Evolutionary conservation across 768 basidiomycete genomes (phyloP).

Genomic region (Phaeotremella fagi): DNA sequence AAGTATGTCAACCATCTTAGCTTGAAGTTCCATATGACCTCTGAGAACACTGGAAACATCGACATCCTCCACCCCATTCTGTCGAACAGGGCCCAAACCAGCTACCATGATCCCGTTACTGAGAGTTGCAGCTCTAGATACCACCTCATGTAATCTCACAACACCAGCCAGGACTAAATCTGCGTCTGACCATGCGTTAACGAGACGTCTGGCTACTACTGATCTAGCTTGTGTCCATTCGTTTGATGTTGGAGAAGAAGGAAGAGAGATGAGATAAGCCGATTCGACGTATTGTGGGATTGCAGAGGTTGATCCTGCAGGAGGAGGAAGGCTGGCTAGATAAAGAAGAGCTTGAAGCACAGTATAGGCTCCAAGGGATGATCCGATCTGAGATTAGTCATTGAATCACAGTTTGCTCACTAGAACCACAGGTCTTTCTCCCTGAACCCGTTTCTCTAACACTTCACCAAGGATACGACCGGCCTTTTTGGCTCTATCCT

Average conservation of each 20-base stretch:
- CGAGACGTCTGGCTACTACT: constrained; percentile 48
- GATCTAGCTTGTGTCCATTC: constrained; percentile 48
- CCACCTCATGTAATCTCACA: constrained; percentile 50
- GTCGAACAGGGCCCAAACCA: constrained; percentile 44
- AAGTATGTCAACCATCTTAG: constrained; percentile 45
- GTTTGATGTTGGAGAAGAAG: constrained; percentile 45
- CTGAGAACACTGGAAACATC: constrained; percentile 45
- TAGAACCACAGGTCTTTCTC: constrained; percentile 51
- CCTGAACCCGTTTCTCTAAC: constrained; percentile 52
- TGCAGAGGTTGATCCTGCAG: constrained; percentile 20
- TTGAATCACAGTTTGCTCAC: constrained; percentile 25
- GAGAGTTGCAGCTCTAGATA: constrained; percentile 46
- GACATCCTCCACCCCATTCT: constrained; percentile 48
- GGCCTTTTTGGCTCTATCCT: constrained; percentile 52
- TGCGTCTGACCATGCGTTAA: constrained; percentile 49
- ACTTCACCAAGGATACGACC: constrained; percentile 52
- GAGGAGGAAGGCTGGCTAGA: constrained; percentile 37
- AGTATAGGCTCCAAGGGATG: constrained; percentile 51
- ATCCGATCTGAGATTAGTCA: constrained; percentile 45
- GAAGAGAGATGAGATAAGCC: constrained; percentile 51
- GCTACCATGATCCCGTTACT: constrained; percentile 42
- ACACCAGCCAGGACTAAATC: constrained; percentile 50
- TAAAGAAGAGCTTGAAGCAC: constrained; percentile 48
- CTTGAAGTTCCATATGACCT: constrained; percentile 47
- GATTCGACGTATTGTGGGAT: constrained; percentile 49